These are phyloP conservation scores for Comarum palustre DNA, from an alignment of 306 rosid genomes.

Conservation along the genomic window DNA sequence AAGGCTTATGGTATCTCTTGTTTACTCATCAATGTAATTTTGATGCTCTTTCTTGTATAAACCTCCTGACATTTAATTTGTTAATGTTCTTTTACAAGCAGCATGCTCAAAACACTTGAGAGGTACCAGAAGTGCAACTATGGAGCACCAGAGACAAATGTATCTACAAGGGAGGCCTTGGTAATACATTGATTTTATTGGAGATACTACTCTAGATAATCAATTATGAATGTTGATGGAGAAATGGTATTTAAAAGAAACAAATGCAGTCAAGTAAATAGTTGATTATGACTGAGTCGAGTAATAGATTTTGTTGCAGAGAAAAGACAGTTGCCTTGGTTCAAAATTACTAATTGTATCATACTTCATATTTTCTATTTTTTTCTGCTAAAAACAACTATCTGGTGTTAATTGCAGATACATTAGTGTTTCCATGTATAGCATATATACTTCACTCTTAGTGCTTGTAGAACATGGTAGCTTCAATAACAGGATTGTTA, in stretches of 20 bases:
- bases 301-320: background rate
- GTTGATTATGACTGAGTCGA: background rate
- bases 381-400: background rate
- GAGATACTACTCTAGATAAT: background rate
- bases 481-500: background rate
- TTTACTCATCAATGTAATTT: background rate
- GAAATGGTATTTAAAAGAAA: background rate
- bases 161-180: slow-evolving; percentile 89
- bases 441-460: too few species aligned
- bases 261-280: background rate
- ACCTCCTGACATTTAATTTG: background rate
- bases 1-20: background rate
- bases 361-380: background rate
- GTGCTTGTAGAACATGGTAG: background rate
- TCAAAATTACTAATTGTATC: background rate
- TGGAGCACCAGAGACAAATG: slow-evolving; percentile 86
- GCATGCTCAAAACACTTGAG: slow-evolving; percentile 99
- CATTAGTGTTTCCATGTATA: background rate
- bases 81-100: slow-evolving; percentile 23
- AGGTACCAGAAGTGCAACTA: slow-evolving; percentile 97
- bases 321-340: background rate
- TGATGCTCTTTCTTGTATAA: background rate
- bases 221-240: background rate
- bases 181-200: slow-evolving; percentile 34
- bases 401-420: background rate